phyloP scores from a whole-genome alignment of 306 rosid genomes.

The Vicia sativa region DNA sequence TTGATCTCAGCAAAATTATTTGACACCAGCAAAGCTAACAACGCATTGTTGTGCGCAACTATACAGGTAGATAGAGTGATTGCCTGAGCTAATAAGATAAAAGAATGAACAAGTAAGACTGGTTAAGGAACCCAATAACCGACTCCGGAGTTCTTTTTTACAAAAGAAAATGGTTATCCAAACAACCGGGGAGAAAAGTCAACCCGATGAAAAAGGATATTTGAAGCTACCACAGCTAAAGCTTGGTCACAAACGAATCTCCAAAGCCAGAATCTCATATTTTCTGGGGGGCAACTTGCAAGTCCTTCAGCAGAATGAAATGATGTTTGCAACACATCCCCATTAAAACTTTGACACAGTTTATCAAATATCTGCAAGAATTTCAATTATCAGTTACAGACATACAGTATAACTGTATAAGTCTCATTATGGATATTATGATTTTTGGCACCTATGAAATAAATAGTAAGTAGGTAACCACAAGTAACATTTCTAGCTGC shows the following conservation, averaged over 20 bases:
- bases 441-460: slow-evolving; percentile 2
- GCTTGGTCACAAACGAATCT: slow-evolving; percentile 74
- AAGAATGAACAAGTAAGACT: slow-evolving; percentile 78
- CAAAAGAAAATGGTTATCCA: slow-evolving; percentile 33
- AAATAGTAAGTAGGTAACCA: slow-evolving; percentile 16
- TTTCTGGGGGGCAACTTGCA: slow-evolving; percentile 75
- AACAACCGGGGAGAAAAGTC: slow-evolving; percentile 12
- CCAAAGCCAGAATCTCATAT: slow-evolving; percentile 72
- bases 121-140: slow-evolving; percentile 70
- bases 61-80: slow-evolving; percentile 95
- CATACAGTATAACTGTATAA: slow-evolving; percentile 1
- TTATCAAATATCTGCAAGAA: slow-evolving; percentile 93
- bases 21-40: slow-evolving; percentile 93
- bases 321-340: slow-evolving; percentile 88
- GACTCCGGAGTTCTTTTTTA: not conserved
- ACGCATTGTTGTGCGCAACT: slow-evolving; percentile 94
- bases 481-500: not conserved
- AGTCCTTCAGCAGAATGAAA: slow-evolving; percentile 92
- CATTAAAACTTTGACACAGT: slow-evolving; percentile 89
- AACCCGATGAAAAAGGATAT: slow-evolving; percentile 68
- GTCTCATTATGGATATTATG: slow-evolving; percentile 23
- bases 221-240: slow-evolving; percentile 87
- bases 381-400: slow-evolving; percentile 41
- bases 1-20: slow-evolving; percentile 98
- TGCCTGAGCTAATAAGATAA: slow-evolving; percentile 97